Conservation (phyloP, 2,329 filamentous ascomycete species). For the Apiospora pterosperma region DNA sequence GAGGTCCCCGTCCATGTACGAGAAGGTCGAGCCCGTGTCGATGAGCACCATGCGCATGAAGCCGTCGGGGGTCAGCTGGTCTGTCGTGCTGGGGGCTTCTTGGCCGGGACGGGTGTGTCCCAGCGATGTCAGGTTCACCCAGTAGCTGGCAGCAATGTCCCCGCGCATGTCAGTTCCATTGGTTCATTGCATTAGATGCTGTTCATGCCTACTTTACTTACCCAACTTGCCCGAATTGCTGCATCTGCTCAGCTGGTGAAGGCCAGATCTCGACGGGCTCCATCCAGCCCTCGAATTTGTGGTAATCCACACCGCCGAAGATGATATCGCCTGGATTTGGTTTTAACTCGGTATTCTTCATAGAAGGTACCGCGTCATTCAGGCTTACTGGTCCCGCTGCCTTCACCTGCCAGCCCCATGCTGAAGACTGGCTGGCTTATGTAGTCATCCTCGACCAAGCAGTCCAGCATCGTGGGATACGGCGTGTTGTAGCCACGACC, state of each 20-base stretch:
- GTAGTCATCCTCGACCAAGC: constrained; percentile 27
- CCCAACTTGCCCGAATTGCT: constrained; percentile 27
- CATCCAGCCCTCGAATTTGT: constrained; percentile 37
- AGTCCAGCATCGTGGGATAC: constrained; percentile 31
- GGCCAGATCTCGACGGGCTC: constrained; percentile 31
- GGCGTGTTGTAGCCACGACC: constrained; percentile 29
- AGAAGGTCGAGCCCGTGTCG: constrained; percentile 61
- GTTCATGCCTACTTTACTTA: no score
- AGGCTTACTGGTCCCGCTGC: constrained; percentile 26
- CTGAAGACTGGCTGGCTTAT: constrained; percentile 35
- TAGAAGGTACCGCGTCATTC: no score
- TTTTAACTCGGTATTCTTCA: neutral
- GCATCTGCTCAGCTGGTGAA: constrained; percentile 28
- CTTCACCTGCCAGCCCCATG: constrained; percentile 30
- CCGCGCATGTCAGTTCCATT: neutral
- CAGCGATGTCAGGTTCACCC: constrained; percentile 34
- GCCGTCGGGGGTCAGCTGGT: constrained; percentile 5
- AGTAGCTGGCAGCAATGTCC: constrained; percentile 23
- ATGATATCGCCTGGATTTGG: constrained; percentile 31
- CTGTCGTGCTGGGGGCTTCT: constrained; percentile 22
- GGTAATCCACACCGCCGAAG: constrained; percentile 44
- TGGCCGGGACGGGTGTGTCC: constrained; percentile 26
- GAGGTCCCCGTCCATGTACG: constrained; percentile 57
- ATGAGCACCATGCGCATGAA: constrained; percentile 47
- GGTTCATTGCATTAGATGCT: no score